Base-by-base conservation (phyloP, 192 early-diverging fungal genomes). In the Coemansia sp. region DNA sequence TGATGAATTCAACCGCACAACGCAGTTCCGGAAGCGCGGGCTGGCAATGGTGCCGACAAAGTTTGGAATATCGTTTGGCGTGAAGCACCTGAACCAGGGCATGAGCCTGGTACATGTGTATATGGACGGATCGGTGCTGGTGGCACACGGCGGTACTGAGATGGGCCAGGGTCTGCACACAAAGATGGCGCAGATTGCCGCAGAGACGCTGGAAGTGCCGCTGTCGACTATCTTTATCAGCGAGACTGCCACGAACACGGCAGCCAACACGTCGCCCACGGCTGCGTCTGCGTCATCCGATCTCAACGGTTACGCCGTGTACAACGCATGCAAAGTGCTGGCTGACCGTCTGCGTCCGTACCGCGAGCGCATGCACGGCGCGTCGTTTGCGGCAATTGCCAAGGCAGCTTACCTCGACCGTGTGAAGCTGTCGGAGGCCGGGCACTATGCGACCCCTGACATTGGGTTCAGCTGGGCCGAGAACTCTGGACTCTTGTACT, bases 131-230 rank as follows among this genome's bases (percentile, higher is more conserved):
- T 89, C 89, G 0, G 88, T 95, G 26, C 84, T 91, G 11, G 74
- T 95, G 2, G 83, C 87, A 9, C 92, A 93, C 69, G 92, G 89
- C 63, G 90, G 90, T 38, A 89, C 89, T n/a, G 92, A 95, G 64
- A 93, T 95, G 91, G 93, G 93, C 40, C 93, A 95, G 71, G 93
- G 93, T 7, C 68, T 95, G 61, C 88, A 93, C 63, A 95, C 92
- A 14, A 95, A 95, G 79, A 89, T 93, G 88, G 78, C 89, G 21
- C 88, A 90, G 80, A 78, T 95, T 40, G 89, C 89, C 15, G 89
- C 92, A n/a, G 86, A 93, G 64, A 86, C 86, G 3, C 84, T 95
- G 37, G 71, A 80, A n/a, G 67, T 95, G 53, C 88, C 92, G 5
- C 70, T 91, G 20, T 73, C 79, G 12, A 64, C 79, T 26, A 81